Evolutionary conservation across 352 stramenopile genomes (phyloP).

Genomic region (Phytophthora sansomeana): DNA sequence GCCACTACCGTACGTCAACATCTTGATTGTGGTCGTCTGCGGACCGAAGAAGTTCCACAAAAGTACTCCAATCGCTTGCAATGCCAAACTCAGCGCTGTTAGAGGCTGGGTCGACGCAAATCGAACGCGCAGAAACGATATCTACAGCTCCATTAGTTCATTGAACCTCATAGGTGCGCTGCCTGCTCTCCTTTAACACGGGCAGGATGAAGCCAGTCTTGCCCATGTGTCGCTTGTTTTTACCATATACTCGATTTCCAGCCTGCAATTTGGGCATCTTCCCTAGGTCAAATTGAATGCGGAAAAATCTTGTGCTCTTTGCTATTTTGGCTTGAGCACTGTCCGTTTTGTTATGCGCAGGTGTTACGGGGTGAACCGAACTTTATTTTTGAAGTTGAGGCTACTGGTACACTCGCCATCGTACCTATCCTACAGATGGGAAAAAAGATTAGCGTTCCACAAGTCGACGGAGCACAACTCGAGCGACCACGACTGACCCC

Average conservation of each 20-base stretch:
- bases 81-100: too few species aligned
- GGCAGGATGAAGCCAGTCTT: conserved; percentile 1
- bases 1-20: too few species aligned
- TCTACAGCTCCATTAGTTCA: neutral
- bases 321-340: neutral
- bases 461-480: too few species aligned
- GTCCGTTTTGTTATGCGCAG: neutral
- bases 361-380: neutral
- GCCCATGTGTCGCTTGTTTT: neutral
- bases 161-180: neutral
- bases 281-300: neutral
- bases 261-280: neutral
- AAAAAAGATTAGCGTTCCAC: too few species aligned
- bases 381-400: neutral
- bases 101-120: neutral
- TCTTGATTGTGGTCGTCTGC: too few species aligned
- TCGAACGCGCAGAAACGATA: neutral
- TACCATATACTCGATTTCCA: neutral
- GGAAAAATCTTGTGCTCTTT: neutral
- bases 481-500: too few species aligned
- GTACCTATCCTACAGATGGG: neutral
- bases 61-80: neutral
- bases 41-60: too few species aligned
- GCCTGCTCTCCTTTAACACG: neutral
- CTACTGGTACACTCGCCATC: neutral